Evolutionary conservation across 2,329 filamentous ascomycete species (phyloP), one percentile per base, ranked within the genome.

Genomic region (Colletotrichum sp.): DNA sequence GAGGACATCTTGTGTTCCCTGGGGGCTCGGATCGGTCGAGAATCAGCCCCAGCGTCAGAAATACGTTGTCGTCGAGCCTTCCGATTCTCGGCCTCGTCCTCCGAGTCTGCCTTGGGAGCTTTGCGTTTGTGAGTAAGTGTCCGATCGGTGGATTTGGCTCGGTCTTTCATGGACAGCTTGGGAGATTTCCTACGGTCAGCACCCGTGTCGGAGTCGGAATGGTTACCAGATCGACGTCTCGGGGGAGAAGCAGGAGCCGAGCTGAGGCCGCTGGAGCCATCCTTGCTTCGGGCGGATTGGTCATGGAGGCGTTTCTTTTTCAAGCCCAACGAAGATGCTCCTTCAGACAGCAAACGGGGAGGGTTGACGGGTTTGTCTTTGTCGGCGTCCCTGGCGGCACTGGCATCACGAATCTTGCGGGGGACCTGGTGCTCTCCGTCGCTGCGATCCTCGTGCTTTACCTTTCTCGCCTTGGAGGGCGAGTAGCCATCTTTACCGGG

Each of bases 401-500:
- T 82, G 59, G 81, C 79, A 71, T 82, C 81, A 63, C 84, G 82
- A 67, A 82, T 81, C 78, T 84, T 84, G 67, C 83, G 80, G 32
- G 83, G 81, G 19, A 80, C 82, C 12, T 85, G 86, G 69, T 84
- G 87, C 77, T 92, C 91, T 72, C 88, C 88, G 73, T 92, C 91
- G 79, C 89, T 91, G 80, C 87, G 90, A 81, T 93, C 91, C 81
- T 93, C 92, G 78, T 93, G 91, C 82, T 93, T 93, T 63, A 91
- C 87, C 84, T 93, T 93, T 75, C 91, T 89, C 75, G 87, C 87
- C 83, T 93, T 93, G 75, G 91, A 90, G 1, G 91, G 92, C 29
- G 92, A 93, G 80, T 91, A 87, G 52, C 91, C 91, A 81, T 93
- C 90, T 81, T 93, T 93, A 32, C 91, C 91, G 13, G 92, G 89